Percentiles rank a stretch among this genome's conserved stretches.
Evolutionary conservation across 768 basidiomycete species (phyloP).

Genomic region (Pholiota microspora): DNA sequence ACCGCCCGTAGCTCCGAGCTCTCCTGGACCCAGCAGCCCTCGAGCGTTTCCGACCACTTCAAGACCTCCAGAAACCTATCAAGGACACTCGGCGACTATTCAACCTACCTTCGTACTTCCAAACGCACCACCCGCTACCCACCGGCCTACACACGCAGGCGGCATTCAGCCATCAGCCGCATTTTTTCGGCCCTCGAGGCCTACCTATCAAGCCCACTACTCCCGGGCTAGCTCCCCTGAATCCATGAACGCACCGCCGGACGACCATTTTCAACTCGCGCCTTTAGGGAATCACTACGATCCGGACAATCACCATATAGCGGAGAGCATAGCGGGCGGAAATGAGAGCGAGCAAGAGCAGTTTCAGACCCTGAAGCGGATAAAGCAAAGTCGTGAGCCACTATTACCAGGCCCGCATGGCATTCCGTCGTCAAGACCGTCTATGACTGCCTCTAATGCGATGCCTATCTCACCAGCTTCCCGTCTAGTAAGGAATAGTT

Average conservation of each 20-base stretch:
- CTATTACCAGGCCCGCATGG: slow-evolving; percentile 52
- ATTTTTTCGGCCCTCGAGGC: slow-evolving; percentile 74
- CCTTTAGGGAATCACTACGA: slow-evolving; percentile 34
- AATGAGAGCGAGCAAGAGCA: slow-evolving; percentile 23
- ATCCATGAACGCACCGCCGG: slow-evolving; percentile 15
- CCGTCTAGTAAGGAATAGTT: slow-evolving; percentile 50
- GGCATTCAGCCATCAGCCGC: slow-evolving; percentile 78
- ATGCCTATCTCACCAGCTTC: slow-evolving; percentile 16
- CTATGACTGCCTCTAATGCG: slow-evolving; percentile 23
- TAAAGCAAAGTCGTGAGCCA: slow-evolving; percentile 72
- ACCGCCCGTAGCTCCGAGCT: slow-evolving; percentile 13
- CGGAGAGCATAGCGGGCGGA: slow-evolving; percentile 21
- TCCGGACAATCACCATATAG: slow-evolving; percentile 34
- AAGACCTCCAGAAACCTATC: slow-evolving; percentile 3
- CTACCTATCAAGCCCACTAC: slow-evolving; percentile 41
- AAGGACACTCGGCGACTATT: slow-evolving; percentile 17
- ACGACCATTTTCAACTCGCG: slow-evolving; percentile 34
- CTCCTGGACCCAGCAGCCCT: slow-evolving; percentile 18
- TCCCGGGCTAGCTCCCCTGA: slow-evolving; percentile 31
- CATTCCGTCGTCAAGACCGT: slow-evolving; percentile 22
- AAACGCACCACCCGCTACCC: slow-evolving; percentile 15
- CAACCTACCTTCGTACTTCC: slow-evolving; percentile 14
- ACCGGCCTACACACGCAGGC: slow-evolving; percentile 59
- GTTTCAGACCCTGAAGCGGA: slow-evolving; percentile 35
- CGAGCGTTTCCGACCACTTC: slow-evolving; percentile 3